phyloP scores from a whole-genome alignment of 2,329 filamentous ascomycete species.

The Curvularia lunata region DNA sequence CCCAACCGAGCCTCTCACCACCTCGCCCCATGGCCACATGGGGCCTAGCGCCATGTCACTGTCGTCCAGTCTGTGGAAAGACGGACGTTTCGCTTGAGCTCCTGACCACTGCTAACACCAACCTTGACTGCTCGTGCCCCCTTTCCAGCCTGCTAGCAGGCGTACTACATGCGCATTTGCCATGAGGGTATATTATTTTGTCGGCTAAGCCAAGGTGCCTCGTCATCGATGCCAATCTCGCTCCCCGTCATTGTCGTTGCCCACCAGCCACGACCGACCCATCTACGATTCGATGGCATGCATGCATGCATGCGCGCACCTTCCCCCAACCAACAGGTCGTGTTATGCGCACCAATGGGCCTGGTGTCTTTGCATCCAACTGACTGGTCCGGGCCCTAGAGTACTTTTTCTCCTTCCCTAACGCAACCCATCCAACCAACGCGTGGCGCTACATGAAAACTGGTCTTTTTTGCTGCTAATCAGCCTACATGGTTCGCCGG shows the following conservation, averaged over 20 bases:
- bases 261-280: neutral
- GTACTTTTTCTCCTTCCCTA: conserved; percentile 23
- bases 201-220: conserved; percentile 28
- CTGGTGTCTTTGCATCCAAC: conserved; percentile 9
- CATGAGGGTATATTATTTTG: conserved; percentile 11
- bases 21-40: conserved; percentile 9
- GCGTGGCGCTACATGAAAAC: conserved; percentile 28
- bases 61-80: conserved; percentile 12
- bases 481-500: conserved; percentile 17
- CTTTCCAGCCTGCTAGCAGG: conserved; percentile 22
- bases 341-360: conserved; percentile 26
- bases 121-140: conserved; percentile 21
- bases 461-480: neutral
- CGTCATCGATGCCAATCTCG: conserved; percentile 35
- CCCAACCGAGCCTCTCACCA: conserved; percentile 8
- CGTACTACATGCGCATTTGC: neutral
- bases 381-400: conserved; percentile 28
- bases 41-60: conserved; percentile 22
- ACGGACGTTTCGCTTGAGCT: conserved; percentile 21
- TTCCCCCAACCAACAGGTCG: conserved; percentile 22
- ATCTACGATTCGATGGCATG: conserved; percentile 17
- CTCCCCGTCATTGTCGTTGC: neutral
- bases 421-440: conserved; percentile 27
- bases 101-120: conserved; percentile 5
- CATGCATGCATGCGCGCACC: conserved; percentile 21